Base-by-base conservation (phyloP, 768 basidiomycete genomes). In the Rhizopogon salebrosus region DNA sequence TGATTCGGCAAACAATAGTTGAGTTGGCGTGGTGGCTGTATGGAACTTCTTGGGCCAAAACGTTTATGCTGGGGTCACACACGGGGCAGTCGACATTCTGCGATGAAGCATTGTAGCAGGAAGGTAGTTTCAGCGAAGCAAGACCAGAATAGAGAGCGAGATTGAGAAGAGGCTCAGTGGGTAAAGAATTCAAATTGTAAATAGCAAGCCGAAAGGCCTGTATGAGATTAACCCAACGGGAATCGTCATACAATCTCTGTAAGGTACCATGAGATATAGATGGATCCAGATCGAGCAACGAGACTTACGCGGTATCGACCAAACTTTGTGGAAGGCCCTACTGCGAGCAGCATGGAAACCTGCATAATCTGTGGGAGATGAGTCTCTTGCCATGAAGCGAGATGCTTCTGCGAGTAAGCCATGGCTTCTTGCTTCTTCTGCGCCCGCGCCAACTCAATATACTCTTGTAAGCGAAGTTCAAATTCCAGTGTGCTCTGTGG, bases 11-110 rank as follows among this genome's bases (percentile, higher is more conserved):
- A 14, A 98, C 95, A 51, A 99, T 91, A 0, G 92, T 95, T 20
- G 93, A 95, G 64, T 95, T 98, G 37, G 87, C 84, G 65, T 98
- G 94, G 71, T 98, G 95, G 59, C 89, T 91, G 64, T 81, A 85
- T 1, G 97, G 95, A 0, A 98, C 92, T 57, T 93, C 90, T 52
- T 78, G 75, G 11, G 89, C 92, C 7, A 99, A 80, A 54, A 79
- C 75, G 20, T 86, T 85, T 8, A 95, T 74, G 22, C 84, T 83
- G 2, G 80, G 69, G 36, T 92, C 89, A 69, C 97, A 99, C 4
- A 92, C 86, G 1, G 97, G 97, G 67, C 97, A 99, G 62, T 95
- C 86, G 20, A 85, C 78, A 60, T 92, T 92, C 64, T 82, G 82
- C 5, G 79, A 77, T 10, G 72, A 63, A 26, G 68, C 69, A 49